Evolutionary conservation across 202 grass and related monocot genomes (phyloP), one percentile per base, ranked within the genome.

Genomic region (Setaria viridis): DNA sequence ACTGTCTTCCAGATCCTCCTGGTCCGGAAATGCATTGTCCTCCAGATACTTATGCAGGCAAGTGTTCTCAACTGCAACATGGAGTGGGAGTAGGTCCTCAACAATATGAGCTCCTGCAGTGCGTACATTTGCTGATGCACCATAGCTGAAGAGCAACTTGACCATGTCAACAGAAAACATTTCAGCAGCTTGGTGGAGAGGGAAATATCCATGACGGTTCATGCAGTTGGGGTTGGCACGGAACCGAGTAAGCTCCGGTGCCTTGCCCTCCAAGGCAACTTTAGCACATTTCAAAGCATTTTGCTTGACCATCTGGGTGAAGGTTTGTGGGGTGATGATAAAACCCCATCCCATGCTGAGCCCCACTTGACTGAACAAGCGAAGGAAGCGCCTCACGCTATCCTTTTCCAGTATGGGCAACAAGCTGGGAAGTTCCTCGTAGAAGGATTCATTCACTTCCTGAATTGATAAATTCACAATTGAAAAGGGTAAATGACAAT

Each of bases 11-110:
- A 59, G 54, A 76, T 59, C 21, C 67, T 82, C 70, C 25, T 62
- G 8, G 34, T 45, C 29, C 29, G 21, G 62, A 20, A 76, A 84
- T 76, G 62, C 60, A 66, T 76, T 66, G 6, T 76, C 81, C 58
- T 84, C 82, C 47, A 84, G 47, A 67, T 84, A 84, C 60, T 42
- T 84, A 11, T 84, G 82, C 60, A 84, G 50, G 60, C 82, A 84
- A 45, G 82, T 76, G 82, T 76, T 84, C 34, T 76, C 60, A 53
- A 76, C 49, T 19, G 82, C 82, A 56, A 75, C 81, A 84, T 84
- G 81, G 32, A 66, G 81, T 3, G 70, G 81, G 19, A 75, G 70
- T 10, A 84, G 82, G 47, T 43, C 58, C 59, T 67, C 82, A 30
- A 76, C 76, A 32, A 56, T n/a, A 6, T 67, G 5, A 32, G 21